Base-by-base conservation (phyloP, 108 stramenopile genomes). In the Conticribra guillardii region DNA sequence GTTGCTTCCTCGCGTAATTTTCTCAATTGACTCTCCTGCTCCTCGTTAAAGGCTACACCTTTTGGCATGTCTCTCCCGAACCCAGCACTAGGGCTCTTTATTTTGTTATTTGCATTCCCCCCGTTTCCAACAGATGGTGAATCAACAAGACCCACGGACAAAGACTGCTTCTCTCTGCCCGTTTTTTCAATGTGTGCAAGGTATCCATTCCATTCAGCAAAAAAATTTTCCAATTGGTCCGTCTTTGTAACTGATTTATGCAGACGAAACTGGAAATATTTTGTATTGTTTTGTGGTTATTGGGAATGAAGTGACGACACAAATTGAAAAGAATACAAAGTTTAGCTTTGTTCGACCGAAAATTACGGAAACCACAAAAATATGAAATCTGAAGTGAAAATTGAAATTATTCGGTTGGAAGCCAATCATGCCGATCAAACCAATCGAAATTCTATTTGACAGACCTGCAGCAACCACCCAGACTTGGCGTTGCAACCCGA, bases 131-230 rank as follows among this genome's bases (percentile, higher is more conserved):
- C 7, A 24, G 58, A 24, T 2, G 33, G 70, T 21, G 64, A 23
- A 31, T 85, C 80, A 3, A 80, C 45, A 33, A 80, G 49, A 22
- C 80, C 85, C 4, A 61, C 28, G 0, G 78, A 31, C 1, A 66
- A 33, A 0, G 73, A 69, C 32, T 82, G 74, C 57, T 74, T 78
- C 31, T 68, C 71, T 32, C 82, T 61, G 15, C 86, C 91, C 7
- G 88, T 87, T 47, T 52, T 63, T 60, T 74, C 22, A 44, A 92
- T 73, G 54, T 92, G 86, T 21, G 76, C 61, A 16, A 89, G 67
- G 60, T 92, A 92, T 46, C 67, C 50, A 21, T 82, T 66, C 91
- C 91, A 92, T 80, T 79, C 91, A 0, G 18, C 29, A 17, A 82
- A 86, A 57, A 92, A 92, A 30, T 74, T 48, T 28, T 79, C 34